Evolutionary conservation across 1,284 basidiomycete species (phyloP), one percentile per base, ranked within the genome.

Genomic region (Leucoagaricus sp.): DNA sequence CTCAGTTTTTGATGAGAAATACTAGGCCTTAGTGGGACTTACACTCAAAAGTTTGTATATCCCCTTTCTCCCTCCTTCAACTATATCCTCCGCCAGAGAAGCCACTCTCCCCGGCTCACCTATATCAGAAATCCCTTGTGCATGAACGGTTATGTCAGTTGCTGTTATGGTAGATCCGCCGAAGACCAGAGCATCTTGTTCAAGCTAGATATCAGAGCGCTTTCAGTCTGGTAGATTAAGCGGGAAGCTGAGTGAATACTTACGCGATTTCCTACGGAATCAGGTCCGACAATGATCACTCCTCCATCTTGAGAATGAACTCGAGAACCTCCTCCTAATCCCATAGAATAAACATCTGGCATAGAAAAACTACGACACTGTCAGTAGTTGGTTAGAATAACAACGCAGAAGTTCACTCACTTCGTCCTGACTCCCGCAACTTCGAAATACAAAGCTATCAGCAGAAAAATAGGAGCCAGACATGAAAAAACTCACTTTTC

Each of bases 221-320:
- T 15, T 45, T 28, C 6, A 40, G 21, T n/a, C n/a, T n/a, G 44
- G n/a, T 2, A 26, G 19, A 13, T 42, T 23, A 34, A 19, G 5
- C n/a, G 26, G 1, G 31, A 12, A 21, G 6, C 34, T 13, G 9
- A 5, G 36, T 38, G 36, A 25, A 33, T 13, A 40, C 62, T 4
- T 33, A 72, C 66, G 46, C 66, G 66, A 66, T 82, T 79, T 2
- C 83, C 83, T 8, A 83, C 81, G 15, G 82, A 84, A 60, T 83
- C 81, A 3, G 82, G 82, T 1, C 83, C 83, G 17, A 85, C 78
- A 0, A 74, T 73, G 1, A 78, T 70, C 48, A 66, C 69, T 8
- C 62, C 64, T 0, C 61, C 62, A 4, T 64, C 58, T n/a, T 64
- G n/a, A 4, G 33, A 55, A 28, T 71, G 68, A 2, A 82, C 71